Conservation (phyloP, 108 stramenopile genomes). For the Nitzschia inconspicua region DNA sequence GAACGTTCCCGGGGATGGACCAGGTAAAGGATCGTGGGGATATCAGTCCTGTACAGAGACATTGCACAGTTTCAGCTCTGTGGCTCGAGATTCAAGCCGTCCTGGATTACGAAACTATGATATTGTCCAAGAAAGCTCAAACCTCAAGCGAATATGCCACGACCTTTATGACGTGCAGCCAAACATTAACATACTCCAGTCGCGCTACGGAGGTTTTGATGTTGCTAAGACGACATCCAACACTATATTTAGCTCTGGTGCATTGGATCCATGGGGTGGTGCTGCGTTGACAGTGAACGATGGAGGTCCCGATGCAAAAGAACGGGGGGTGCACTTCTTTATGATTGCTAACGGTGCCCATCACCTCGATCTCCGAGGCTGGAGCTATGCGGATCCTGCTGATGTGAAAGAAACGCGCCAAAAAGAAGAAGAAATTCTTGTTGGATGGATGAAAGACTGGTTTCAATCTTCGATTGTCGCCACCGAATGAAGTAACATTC, state of each 20-base stretch:
- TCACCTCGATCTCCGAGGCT: constrained; percentile 9
- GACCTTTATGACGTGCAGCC: not conserved
- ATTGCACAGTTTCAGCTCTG: not conserved
- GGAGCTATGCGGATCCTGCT: not conserved
- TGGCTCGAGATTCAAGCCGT: not conserved
- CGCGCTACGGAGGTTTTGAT: not conserved
- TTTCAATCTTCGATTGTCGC: too few species aligned
- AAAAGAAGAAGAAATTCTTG: not conserved
- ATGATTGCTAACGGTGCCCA: constrained; percentile 7
- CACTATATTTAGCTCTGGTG: not conserved
- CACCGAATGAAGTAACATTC: too few species aligned
- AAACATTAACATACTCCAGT: not conserved
- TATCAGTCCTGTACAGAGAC: not conserved
- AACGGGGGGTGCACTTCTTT: not conserved
- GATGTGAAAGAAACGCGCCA: not conserved
- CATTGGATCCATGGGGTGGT: not conserved
- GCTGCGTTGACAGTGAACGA: not conserved
- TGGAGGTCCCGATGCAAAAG: not conserved
- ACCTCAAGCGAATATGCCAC: not conserved
- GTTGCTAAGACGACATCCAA: not conserved
- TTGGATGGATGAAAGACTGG: not conserved
- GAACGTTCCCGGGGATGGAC: not conserved
- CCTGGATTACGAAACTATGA: not conserved
- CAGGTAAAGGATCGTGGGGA: not conserved
- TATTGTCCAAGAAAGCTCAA: not conserved